phyloP scores from a whole-genome alignment of 1,139 yeast species.

The Yamadazyma buinensis region DNA sequence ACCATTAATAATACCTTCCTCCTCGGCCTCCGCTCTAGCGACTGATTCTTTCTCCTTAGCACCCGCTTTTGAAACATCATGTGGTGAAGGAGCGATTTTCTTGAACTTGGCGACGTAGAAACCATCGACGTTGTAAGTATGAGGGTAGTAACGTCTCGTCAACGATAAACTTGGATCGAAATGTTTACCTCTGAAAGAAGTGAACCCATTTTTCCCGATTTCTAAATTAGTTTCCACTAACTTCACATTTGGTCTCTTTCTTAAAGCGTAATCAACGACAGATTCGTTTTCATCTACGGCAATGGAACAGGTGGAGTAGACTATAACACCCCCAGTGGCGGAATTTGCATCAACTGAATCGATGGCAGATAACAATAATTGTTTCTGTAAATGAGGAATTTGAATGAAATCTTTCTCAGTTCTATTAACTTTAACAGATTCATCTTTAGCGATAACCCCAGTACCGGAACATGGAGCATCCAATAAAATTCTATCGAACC shows the following conservation, averaged over 20 bases:
- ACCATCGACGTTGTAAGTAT: conserved; percentile 97
- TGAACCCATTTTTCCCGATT: conserved; percentile 95
- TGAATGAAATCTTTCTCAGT: conserved; percentile 96
- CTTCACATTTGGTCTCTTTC: conserved; percentile 95
- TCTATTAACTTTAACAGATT: conserved; percentile 87
- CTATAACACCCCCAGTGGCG: conserved; percentile 89
- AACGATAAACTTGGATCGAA: conserved; percentile 73
- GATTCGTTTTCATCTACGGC: conserved; percentile 98
- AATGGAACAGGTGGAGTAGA: conserved; percentile 96
- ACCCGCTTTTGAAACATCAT: conserved; percentile 81
- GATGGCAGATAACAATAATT: conserved; percentile 86
- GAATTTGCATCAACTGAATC: conserved; percentile 95
- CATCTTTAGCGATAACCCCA: conserved; percentile 98
- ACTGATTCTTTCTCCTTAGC: conserved; percentile 80
- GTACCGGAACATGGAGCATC: conserved; percentile 99
- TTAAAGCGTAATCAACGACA: conserved; percentile 95
- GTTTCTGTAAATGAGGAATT: conserved; percentile 95
- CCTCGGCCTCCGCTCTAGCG: conserved; percentile 76
- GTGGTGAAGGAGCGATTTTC: conserved; percentile 84
- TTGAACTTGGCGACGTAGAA: conserved; percentile 95
- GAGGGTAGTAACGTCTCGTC: conserved; percentile 96
- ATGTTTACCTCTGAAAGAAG: conserved; percentile 88
- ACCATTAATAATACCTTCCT: conserved; percentile 76
- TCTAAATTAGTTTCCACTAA: conserved; percentile 91
- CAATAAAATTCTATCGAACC: conserved; percentile 88